Evolutionary conservation across 495 filamentous ascomycete species (phyloP).

Genomic region (Staphylotrichum longicolle): DNA sequence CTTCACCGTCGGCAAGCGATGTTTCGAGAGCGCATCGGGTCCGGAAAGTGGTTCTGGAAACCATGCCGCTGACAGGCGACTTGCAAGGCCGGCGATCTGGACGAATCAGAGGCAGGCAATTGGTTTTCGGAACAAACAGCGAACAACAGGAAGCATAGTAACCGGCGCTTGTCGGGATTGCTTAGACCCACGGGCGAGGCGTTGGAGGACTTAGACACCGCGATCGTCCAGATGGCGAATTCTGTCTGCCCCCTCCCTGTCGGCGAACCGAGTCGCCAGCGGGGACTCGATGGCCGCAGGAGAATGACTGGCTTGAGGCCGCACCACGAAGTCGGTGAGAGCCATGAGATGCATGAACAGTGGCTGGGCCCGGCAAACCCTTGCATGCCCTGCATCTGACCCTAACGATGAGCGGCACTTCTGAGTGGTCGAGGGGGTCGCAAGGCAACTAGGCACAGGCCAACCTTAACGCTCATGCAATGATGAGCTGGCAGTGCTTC

Average conservation of each 20-base stretch:
- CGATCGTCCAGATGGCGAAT: conserved; percentile 24
- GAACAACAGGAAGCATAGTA: conserved; percentile 22
- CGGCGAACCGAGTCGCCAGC: neutral
- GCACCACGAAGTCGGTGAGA: conserved; percentile 60
- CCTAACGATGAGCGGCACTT: conserved; percentile 36
- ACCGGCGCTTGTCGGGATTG: conserved; percentile 21
- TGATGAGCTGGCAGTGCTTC: conserved; percentile 86
- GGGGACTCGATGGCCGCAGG: conserved; percentile 18
- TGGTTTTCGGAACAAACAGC: conserved; percentile 27
- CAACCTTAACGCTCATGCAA: conserved; percentile 66
- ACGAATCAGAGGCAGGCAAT: conserved; percentile 35
- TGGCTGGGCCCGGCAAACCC: conserved; percentile 46
- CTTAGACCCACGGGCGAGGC: conserved; percentile 4
- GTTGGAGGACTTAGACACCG: conserved; percentile 11
- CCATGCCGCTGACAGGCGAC: conserved; percentile 14
- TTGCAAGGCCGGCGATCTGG: conserved; percentile 10
- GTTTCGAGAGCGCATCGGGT: conserved; percentile 12
- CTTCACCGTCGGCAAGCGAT: conserved; percentile 23
- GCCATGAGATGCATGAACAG: conserved; percentile 58
- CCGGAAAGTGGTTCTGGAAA: conserved; percentile 20
- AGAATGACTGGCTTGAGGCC: conserved; percentile 50
- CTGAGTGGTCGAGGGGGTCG: conserved; percentile 36
- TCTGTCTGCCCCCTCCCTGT: neutral
- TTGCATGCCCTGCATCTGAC: conserved; percentile 43
- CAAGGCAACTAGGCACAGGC: conserved; percentile 51